These are phyloP conservation scores for Kodamaea fukazawae DNA, from an alignment of 805 yeast species.

Conservation along the genomic window DNA sequence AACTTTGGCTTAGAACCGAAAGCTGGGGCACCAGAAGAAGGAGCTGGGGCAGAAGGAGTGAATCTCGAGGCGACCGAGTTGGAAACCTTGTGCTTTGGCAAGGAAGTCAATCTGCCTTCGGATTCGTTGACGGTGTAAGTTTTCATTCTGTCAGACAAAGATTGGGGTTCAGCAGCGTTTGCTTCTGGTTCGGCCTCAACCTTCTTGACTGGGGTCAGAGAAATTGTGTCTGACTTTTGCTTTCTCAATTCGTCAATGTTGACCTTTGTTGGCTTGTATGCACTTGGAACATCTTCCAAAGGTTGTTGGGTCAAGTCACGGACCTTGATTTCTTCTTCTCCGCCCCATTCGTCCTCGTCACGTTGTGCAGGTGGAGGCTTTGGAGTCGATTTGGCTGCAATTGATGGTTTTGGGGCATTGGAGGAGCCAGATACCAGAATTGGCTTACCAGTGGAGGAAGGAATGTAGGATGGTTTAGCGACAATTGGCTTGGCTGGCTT, in stretches of 20 bases:
- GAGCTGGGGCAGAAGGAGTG: constrained; percentile 27
- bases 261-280: constrained; percentile 67
- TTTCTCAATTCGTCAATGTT: constrained; percentile 54
- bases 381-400: constrained; percentile 8
- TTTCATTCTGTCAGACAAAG: constrained; percentile 44
- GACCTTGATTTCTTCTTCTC: constrained; percentile 55
- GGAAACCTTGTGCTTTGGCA: constrained; percentile 61
- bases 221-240: constrained; percentile 44
- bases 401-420: constrained; percentile 15
- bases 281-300: constrained; percentile 52
- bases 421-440: constrained; percentile 9
- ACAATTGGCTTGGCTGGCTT: constrained; percentile 21
- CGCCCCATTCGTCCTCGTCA: constrained; percentile 70
- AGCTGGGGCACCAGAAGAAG: constrained; percentile 20
- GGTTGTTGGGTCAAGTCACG: constrained; percentile 53
- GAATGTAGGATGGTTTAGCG: constrained; percentile 30
- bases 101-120: constrained; percentile 54
- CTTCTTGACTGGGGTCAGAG: constrained; percentile 35
- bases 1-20: constrained; percentile 39
- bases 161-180: constrained; percentile 37
- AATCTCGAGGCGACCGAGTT: constrained; percentile 51
- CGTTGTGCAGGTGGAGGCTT: constrained; percentile 28
- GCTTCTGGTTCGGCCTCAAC: constrained; percentile 12
- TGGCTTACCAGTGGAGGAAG: constrained; percentile 41
- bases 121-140: constrained; percentile 36